Percentiles rank a stretch among this genome's conserved stretches.
Evolutionary conservation across 2,329 filamentous ascomycete genomes (phyloP).

Genomic region (Drechslerella dactyloides): DNA sequence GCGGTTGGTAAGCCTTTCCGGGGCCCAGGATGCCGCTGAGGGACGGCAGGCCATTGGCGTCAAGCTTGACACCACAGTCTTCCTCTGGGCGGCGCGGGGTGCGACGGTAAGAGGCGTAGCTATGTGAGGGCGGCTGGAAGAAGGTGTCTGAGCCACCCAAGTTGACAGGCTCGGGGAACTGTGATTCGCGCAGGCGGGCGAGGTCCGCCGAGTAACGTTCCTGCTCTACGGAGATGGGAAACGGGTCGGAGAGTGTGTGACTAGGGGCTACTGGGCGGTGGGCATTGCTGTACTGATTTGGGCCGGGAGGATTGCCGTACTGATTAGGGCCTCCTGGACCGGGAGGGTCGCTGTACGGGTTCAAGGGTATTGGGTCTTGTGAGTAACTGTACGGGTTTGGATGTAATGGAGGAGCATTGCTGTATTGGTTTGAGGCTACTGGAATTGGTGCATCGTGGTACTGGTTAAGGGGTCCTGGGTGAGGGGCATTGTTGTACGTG

Average conservation of each 20-base stretch:
- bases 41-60: conserved; percentile 36
- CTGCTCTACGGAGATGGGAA: conserved; percentile 44
- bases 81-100: conserved; percentile 23
- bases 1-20: neutral
- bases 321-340: too few relatives aligned
- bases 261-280: conserved; percentile 25
- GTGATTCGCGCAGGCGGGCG: conserved; percentile 35
- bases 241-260: conserved; percentile 40
- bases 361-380: conserved; percentile 19
- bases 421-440: too few relatives aligned
- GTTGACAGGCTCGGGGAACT: conserved; percentile 39
- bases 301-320: too few relatives aligned
- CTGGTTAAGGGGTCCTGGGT: conserved; percentile 23
- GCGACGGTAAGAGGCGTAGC: conserved; percentile 35
- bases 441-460: too few relatives aligned
- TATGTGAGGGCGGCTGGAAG: conserved; percentile 27
- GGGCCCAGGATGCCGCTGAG: conserved; percentile 25
- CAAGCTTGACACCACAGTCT: conserved; percentile 11
- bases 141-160: conserved; percentile 31
- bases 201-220: conserved; percentile 30
- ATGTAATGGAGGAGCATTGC: too few relatives aligned
- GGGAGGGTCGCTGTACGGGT: neutral
- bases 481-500: conserved; percentile 4
- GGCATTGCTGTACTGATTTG: conserved; percentile 1
- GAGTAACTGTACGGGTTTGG: too few relatives aligned